Evolutionary conservation across 169 alveolate species (phyloP).

Genomic region (Eimeria tenella): DNA sequence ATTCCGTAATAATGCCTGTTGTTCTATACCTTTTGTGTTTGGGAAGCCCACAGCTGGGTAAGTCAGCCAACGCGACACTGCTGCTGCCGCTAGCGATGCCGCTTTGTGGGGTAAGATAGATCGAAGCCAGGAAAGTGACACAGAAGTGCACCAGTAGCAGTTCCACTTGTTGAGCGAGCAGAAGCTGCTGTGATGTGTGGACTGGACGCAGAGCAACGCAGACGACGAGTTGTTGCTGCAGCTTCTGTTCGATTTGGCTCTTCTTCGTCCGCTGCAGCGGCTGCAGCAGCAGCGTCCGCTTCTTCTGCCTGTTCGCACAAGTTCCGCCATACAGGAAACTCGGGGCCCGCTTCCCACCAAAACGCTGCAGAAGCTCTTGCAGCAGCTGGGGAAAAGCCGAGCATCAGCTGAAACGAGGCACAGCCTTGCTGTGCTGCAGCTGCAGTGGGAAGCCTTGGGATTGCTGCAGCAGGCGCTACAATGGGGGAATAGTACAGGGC

Average conservation of each 20-base stretch:
- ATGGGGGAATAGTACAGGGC: slow-evolving; percentile 52
- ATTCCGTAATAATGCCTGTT: no score
- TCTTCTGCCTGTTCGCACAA: slow-evolving; percentile 24
- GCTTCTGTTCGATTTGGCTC: slow-evolving; percentile 59
- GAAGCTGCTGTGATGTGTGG: not conserved
- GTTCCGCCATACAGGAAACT: slow-evolving; percentile 14
- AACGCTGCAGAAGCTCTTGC: slow-evolving; percentile 58
- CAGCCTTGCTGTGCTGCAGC: slow-evolving; percentile 65
- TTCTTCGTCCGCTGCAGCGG: slow-evolving; percentile 53
- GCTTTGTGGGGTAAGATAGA: no score
- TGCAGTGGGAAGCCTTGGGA: slow-evolving; percentile 72
- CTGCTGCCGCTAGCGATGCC: no score
- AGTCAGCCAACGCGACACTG: no score
- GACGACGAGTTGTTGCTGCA: slow-evolving; percentile 63
- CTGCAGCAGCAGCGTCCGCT: slow-evolving; percentile 8
- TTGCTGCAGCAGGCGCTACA: slow-evolving; percentile 63
- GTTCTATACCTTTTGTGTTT: no score
- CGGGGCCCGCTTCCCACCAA: slow-evolving; percentile 68
- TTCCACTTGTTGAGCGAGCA: not conserved
- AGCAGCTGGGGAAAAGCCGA: slow-evolving; percentile 39
- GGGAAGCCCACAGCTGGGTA: no score
- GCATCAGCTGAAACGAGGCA: slow-evolving; percentile 66
- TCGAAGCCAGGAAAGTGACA: no score
- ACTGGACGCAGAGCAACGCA: slow-evolving; percentile 55
- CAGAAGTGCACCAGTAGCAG: no score